A percentile compares a stretch with the other conserved stretches of the same genome.
These are phyloP conservation scores for Globisporangium rhizosaccharum DNA, from an alignment of 352 stramenopile genomes.

Conservation along the genomic window DNA sequence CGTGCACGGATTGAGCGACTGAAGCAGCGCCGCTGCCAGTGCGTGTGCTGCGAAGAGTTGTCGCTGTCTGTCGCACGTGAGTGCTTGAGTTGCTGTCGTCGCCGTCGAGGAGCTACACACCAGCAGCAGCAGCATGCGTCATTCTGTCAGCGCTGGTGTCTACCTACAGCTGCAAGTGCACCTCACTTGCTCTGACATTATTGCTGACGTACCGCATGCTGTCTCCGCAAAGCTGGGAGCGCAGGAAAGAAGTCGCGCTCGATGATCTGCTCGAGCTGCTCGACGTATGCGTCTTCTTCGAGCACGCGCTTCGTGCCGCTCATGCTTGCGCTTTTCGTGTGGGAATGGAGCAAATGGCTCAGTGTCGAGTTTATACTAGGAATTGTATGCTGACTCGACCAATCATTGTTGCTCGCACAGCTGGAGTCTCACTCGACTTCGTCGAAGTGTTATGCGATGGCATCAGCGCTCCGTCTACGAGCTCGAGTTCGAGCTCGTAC, in stretches of 20 bases:
- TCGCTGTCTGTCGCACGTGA: conserved; percentile 11
- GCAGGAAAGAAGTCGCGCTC: conserved; percentile 87
- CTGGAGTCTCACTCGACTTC: no score
- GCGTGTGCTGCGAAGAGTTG: conserved; percentile 14
- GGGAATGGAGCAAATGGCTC: no score
- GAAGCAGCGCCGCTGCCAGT: background rate
- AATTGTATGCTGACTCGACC: no score
- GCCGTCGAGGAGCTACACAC: conserved; percentile 20
- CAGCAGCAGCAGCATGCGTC: background rate
- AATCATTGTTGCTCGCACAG: no score
- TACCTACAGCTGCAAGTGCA: background rate
- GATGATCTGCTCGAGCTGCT: conserved; percentile 70
- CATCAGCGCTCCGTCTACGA: no score
- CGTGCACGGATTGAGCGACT: conserved; percentile 14
- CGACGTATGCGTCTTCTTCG: conserved; percentile 80
- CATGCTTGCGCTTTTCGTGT: conserved; percentile 1
- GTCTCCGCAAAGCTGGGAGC: conserved; percentile 45
- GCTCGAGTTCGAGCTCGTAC: no score
- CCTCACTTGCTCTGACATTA: background rate
- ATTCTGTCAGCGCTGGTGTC: background rate
- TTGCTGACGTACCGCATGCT: conserved; percentile 32
- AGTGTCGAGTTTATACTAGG: no score
- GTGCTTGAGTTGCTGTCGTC: background rate
- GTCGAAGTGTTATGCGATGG: no score
- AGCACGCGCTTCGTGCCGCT: conserved; percentile 48